These are phyloP conservation scores for Eryngium alpinum DNA, from an alignment of 140 eudicot genomes.

Conservation along the genomic window DNA sequence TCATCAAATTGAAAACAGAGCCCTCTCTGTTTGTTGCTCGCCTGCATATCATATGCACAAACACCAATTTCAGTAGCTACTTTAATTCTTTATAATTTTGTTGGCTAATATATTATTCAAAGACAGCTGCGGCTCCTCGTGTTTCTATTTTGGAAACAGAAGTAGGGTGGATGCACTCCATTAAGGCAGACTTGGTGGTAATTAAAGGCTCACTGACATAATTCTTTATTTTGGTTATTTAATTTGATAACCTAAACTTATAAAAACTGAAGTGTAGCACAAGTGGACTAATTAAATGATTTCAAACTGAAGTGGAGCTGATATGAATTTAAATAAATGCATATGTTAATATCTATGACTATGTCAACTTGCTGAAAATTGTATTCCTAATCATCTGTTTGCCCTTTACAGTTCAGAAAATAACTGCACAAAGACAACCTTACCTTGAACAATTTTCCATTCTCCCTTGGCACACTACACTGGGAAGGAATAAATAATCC, in stretches of 20 bases:
- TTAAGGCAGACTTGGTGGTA: constrained; percentile 98
- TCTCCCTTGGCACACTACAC: constrained; percentile 88
- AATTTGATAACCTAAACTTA: too few relatives aligned
- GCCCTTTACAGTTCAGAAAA: neutral
- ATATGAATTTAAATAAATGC: too few relatives aligned
- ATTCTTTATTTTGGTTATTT: neutral
- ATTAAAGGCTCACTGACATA: constrained; percentile 9
- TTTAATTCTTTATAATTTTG: neutral
- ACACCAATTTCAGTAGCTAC: neutral
- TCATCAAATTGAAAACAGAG: neutral
- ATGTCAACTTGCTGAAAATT: neutral
- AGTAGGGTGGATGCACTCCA: constrained; percentile 90
- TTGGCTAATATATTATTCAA: constrained; percentile 56
- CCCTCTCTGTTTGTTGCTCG: neutral
- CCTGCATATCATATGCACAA: neutral
- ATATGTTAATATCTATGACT: constrained; percentile 76
- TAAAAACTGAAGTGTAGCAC: too few relatives aligned
- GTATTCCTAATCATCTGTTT: neutral
- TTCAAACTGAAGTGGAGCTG: too few relatives aligned
- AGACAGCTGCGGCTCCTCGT: constrained; percentile 97
- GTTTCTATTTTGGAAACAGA: constrained; percentile 77
- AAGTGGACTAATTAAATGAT: too few relatives aligned
- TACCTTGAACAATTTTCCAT: constrained; percentile 82
- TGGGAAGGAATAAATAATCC: constrained; percentile 94
- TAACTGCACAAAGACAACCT: constrained; percentile 3